phyloP scores from a whole-genome alignment of 768 basidiomycete genomes.

The Tulasnella sp. region DNA sequence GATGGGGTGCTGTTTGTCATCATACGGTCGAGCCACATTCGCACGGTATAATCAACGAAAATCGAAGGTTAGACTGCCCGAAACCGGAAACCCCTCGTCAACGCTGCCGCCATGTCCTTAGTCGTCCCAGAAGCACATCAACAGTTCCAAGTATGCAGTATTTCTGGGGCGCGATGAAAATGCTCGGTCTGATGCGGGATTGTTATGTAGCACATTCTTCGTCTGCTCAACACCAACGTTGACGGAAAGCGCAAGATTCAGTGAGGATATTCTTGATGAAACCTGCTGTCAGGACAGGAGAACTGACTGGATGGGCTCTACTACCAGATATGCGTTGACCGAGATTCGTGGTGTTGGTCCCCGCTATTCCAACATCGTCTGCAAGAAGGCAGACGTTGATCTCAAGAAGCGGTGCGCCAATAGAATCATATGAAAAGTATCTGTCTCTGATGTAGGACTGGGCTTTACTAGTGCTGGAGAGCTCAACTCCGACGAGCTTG shows the following conservation, averaged over 20 bases:
- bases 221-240: constrained; percentile 99
- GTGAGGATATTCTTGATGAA: constrained; percentile 41
- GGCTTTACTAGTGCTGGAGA: constrained; percentile 81
- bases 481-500: constrained; percentile 98
- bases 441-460: background rate
- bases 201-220: constrained; percentile 84
- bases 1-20: too few species aligned
- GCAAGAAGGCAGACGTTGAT: constrained; percentile 99
- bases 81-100: too few species aligned
- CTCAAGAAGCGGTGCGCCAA: constrained; percentile 89
- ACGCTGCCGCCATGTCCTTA: constrained; percentile 77
- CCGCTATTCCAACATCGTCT: constrained; percentile 97
- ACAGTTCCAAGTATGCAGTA: constrained; percentile 80
- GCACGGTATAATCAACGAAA: too few species aligned
- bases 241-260: constrained; percentile 99
- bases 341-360: constrained; percentile 99
- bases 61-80: too few species aligned
- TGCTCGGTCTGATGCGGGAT: constrained; percentile 19
- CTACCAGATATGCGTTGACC: constrained; percentile 77
- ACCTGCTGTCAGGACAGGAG: background rate
- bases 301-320: background rate
- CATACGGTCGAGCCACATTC: too few species aligned
- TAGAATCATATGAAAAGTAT: constrained; percentile 10
- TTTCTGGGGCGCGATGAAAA: background rate
- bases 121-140: constrained; percentile 94